Conservation (phyloP, 352 stramenopile genomes). For the Aphanomyces invadans region DNA sequence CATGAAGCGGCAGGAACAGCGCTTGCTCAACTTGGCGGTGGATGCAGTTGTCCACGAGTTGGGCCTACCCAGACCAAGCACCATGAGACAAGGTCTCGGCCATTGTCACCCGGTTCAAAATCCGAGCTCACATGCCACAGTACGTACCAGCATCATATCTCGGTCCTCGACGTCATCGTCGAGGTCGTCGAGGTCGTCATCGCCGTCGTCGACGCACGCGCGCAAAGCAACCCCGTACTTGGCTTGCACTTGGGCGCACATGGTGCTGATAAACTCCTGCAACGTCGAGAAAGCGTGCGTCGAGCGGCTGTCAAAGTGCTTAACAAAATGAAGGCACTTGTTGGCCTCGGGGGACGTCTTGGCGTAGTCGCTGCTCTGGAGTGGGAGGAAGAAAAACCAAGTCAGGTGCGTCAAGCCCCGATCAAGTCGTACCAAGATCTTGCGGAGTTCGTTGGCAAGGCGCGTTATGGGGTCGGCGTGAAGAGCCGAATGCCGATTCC, state of each 20-base stretch:
- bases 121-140: no score
- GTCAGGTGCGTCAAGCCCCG: background rate
- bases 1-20: slow-evolving; percentile 56
- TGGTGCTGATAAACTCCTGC: slow-evolving; percentile 20
- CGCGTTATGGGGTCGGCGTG: slow-evolving; percentile 9
- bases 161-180: no score
- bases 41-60: slow-evolving; percentile 15
- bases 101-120: no score
- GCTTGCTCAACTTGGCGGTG: slow-evolving; percentile 68
- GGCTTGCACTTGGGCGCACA: background rate
- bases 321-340: slow-evolving; percentile 25
- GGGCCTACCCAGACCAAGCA: slow-evolving; percentile 15
- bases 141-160: no score
- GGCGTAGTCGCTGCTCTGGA: background rate
- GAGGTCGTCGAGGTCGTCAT: slow-evolving; percentile 4
- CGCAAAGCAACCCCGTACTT: slow-evolving; percentile 10
- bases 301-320: slow-evolving; percentile 24
- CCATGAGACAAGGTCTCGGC: background rate
- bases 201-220: background rate
- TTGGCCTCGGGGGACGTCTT: slow-evolving; percentile 14
- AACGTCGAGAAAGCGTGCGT: slow-evolving; percentile 18
- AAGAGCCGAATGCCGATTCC: slow-evolving; percentile 3
- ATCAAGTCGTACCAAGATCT: slow-evolving; percentile 3
- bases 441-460: slow-evolving; percentile 12
- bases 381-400: background rate